Conservation (phyloP, 1,284 basidiomycete genomes). For the Malassezia brasiliensis region DNA sequence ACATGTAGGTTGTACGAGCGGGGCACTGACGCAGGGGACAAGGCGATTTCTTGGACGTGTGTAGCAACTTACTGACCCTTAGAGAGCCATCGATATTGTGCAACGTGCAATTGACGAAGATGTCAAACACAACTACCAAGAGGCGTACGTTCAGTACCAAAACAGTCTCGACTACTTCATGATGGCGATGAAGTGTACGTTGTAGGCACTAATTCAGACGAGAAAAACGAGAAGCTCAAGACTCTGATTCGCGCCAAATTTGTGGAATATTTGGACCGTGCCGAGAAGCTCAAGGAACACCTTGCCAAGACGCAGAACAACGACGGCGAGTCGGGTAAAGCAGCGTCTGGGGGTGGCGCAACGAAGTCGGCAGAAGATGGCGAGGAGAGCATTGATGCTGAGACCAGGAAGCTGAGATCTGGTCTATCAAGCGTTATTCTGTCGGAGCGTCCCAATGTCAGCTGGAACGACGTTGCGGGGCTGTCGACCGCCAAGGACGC, state of each 20-base stretch:
- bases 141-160: slow-evolving; percentile 78
- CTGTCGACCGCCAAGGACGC: slow-evolving; percentile 88
- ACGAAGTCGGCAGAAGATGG: slow-evolving; percentile 56
- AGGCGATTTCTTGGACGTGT: slow-evolving; percentile 15
- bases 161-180: slow-evolving; percentile 97
- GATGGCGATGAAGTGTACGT: slow-evolving; percentile 70
- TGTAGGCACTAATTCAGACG: slow-evolving; percentile 55
- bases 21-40: slow-evolving; percentile 7
- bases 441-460: slow-evolving; percentile 86
- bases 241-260: slow-evolving; percentile 78
- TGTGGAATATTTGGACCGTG: slow-evolving; percentile 80
- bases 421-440: slow-evolving; percentile 80
- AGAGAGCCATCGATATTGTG: slow-evolving; percentile 91
- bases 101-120: slow-evolving; percentile 93
- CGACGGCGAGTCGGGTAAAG: slow-evolving; percentile 50
- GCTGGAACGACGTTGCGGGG: slow-evolving; percentile 97
- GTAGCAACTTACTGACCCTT: slow-evolving; percentile 5
- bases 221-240: slow-evolving; percentile 92
- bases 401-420: slow-evolving; percentile 85
- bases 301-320: slow-evolving; percentile 48
- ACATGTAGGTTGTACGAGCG: slow-evolving; percentile 2
- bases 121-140: slow-evolving; percentile 81
- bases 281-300: slow-evolving; percentile 76
- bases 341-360: slow-evolving; percentile 53
- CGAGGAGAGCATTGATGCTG: slow-evolving; percentile 70